Conservation (phyloP, 2,329 filamentous ascomycete species). For the Fusarium zealandicum region DNA sequence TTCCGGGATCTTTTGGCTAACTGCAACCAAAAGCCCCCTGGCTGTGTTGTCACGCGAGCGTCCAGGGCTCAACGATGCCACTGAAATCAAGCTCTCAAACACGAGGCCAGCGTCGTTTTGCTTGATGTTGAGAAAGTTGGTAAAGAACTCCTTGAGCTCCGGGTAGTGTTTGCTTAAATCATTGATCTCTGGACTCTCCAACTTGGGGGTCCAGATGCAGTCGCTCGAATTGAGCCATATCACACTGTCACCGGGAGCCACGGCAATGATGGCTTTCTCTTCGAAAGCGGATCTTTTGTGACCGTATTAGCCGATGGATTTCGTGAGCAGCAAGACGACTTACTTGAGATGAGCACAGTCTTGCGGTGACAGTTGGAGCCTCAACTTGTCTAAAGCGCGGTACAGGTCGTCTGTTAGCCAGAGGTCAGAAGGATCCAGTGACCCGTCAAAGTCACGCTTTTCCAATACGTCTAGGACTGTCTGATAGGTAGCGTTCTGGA, state of each 20-base stretch:
- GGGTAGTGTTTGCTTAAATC: constrained; percentile 34
- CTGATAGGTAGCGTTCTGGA: constrained; percentile 27
- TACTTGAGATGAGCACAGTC: constrained; percentile 30
- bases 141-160: constrained; percentile 34
- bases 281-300: constrained; percentile 12
- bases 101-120: constrained; percentile 27
- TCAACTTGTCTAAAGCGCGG: constrained; percentile 31
- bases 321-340: background rate
- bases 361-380: constrained; percentile 15
- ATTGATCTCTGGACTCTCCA: constrained; percentile 26
- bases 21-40: constrained; percentile 22
- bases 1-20: constrained; percentile 28
- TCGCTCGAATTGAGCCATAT: constrained; percentile 25
- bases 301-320: background rate
- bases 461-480: constrained; percentile 29
- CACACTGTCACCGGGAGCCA: constrained; percentile 24
- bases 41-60: constrained; percentile 26
- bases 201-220: constrained; percentile 33
- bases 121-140: constrained; percentile 27
- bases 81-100: constrained; percentile 30
- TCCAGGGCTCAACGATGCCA: constrained; percentile 18
- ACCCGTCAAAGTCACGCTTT: constrained; percentile 28
- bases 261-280: constrained; percentile 16
- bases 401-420: constrained; percentile 31
- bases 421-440: constrained; percentile 30